phyloP scores from a whole-genome alignment of 805 yeast genomes.

The Metschnikowia baotianmanensis region DNA sequence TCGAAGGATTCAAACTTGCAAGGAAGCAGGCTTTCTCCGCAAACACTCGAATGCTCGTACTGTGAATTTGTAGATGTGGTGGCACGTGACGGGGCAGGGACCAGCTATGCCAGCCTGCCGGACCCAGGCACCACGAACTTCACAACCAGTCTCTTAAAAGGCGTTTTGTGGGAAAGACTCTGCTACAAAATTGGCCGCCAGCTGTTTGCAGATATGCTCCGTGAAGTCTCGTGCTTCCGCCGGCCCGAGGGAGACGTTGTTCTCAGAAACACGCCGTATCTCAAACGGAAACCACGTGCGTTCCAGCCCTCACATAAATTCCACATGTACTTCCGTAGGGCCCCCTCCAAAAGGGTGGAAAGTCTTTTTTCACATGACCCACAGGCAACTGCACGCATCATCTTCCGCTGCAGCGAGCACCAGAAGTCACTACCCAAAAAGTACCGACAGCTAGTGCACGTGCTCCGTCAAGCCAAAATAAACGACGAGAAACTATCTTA shows the following conservation, averaged over 20 bases:
- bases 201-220: slow-evolving; percentile 34
- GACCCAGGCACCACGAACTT: slow-evolving; percentile 20
- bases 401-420: neutral
- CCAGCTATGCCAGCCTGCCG: neutral
- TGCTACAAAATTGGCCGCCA: slow-evolving; percentile 39
- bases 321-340: slow-evolving; percentile 5
- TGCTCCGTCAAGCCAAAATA: neutral
- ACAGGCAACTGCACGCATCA: neutral
- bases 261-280: neutral
- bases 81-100: neutral
- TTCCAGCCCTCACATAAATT: slow-evolving; percentile 4
- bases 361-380: neutral
- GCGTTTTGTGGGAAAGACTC: slow-evolving; percentile 43
- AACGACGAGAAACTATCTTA: slow-evolving; percentile 5
- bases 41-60: neutral
- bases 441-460: slow-evolving; percentile 3
- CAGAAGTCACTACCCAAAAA: slow-evolving; percentile 6
- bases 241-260: slow-evolving; percentile 5
- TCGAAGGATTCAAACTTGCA: neutral
- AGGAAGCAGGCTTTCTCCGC: neutral
- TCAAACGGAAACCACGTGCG: neutral
- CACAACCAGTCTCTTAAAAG: slow-evolving; percentile 41
- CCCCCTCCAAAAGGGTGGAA: neutral
- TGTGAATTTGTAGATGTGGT: slow-evolving; percentile 3
- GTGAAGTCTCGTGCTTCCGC: neutral